Evolutionary conservation across 352 stramenopile species (phyloP).

Genomic region (Pythium apleroticum): DNA sequence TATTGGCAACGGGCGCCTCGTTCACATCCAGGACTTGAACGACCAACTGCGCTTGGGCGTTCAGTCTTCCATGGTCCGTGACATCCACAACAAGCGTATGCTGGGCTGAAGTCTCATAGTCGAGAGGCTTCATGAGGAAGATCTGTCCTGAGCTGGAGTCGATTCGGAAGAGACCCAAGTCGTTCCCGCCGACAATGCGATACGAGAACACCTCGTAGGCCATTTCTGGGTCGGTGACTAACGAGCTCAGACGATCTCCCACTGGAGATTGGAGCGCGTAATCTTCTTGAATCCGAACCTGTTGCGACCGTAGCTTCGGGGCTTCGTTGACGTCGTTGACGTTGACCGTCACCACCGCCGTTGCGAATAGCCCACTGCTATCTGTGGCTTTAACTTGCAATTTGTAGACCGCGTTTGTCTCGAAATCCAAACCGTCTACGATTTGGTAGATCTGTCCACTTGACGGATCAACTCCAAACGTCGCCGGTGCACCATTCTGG

Average conservation of each 20-base stretch:
- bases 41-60: slow-evolving; percentile 13
- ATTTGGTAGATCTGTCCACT: slow-evolving; percentile 43
- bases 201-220: slow-evolving; percentile 20
- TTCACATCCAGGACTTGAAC: slow-evolving; percentile 29
- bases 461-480: slow-evolving; percentile 42
- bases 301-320: slow-evolving; percentile 21
- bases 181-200: slow-evolving; percentile 22
- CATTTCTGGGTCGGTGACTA: slow-evolving; percentile 26
- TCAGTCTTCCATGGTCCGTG: slow-evolving; percentile 33
- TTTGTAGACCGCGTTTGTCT: slow-evolving; percentile 19
- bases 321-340: slow-evolving; percentile 41
- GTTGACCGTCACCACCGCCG: slow-evolving; percentile 17
- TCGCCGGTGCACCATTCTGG: slow-evolving; percentile 18
- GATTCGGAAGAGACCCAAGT: slow-evolving; percentile 12
- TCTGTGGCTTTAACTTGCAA: slow-evolving; percentile 27
- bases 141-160: slow-evolving; percentile 22
- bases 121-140: not conserved
- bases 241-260: not conserved
- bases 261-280: not conserved
- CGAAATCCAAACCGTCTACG: slow-evolving; percentile 35
- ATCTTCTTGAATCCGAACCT: slow-evolving; percentile 27
- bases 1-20: slow-evolving; percentile 20
- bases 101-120: slow-evolving; percentile 17
- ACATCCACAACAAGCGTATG: slow-evolving; percentile 31
- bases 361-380: slow-evolving; percentile 18